Percentiles rank a stretch among this genome's conserved stretches.
Evolutionary conservation across 106 monocot genomes (phyloP).

Genomic region (Apostasia ramifera): DNA sequence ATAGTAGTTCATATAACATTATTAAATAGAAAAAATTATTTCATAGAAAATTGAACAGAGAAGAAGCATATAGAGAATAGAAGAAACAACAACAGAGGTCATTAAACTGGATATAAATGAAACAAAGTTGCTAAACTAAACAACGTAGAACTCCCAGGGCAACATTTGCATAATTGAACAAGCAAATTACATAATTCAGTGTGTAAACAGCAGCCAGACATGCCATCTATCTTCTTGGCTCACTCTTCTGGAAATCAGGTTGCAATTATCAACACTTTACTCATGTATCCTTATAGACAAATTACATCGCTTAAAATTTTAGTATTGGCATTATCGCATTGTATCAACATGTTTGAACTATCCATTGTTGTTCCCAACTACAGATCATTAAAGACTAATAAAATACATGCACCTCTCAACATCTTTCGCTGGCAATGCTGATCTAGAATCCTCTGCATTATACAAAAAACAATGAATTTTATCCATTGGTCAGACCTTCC

Average conservation of each 20-base stretch:
- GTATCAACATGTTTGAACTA: no score
- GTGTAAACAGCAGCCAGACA: neutral
- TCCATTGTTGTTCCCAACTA: no score
- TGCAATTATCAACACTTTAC: neutral
- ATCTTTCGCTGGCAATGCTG: constrained; percentile 50
- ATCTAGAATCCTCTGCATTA: constrained; percentile 61
- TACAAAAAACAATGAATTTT: neutral
- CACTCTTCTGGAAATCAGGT: neutral
- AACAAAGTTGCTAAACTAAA: neutral
- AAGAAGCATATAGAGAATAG: neutral
- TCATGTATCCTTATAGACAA: neutral
- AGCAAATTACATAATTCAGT: neutral
- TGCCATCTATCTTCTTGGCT: neutral
- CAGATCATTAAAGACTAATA: neutral
- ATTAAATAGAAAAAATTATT: constrained; percentile 1
- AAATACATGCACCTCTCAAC: constrained; percentile 61
- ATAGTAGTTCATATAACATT: neutral
- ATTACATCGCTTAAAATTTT: no score
- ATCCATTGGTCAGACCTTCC: neutral
- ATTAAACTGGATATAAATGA: neutral
- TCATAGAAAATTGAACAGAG: constrained; percentile 1
- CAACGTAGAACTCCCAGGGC: neutral
- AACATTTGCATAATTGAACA: neutral
- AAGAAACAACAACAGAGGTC: neutral
- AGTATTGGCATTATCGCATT: no score